A percentile compares a stretch with the other conserved stretches of the same genome.
Evolutionary conservation across 1,284 basidiomycete genomes (phyloP).

Genomic region (Leccinum solheimii): DNA sequence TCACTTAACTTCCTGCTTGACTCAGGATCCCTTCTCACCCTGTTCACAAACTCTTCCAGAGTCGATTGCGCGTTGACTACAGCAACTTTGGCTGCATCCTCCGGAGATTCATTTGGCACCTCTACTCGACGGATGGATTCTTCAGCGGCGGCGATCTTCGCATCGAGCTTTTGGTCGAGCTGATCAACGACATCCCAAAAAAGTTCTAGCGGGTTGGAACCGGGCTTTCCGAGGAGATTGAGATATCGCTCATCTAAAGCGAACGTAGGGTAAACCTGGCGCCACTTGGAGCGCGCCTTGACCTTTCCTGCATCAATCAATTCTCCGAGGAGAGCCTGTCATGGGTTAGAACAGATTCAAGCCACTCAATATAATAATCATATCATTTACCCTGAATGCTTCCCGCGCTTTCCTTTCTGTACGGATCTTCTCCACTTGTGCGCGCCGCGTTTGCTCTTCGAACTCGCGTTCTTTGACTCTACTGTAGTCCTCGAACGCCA

Average conservation of each 20-base stretch:
- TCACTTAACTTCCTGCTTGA: constrained; percentile 48
- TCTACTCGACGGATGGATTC: constrained; percentile 57
- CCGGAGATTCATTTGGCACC: constrained; percentile 30
- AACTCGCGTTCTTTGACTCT: constrained; percentile 85
- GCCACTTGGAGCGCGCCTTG: constrained; percentile 87
- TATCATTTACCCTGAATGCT: constrained; percentile 67
- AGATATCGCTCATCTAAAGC: constrained; percentile 80
- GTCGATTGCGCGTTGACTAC: constrained; percentile 56
- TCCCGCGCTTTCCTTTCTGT: constrained; percentile 86
- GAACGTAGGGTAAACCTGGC: constrained; percentile 79
- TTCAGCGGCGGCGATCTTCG: constrained; percentile 66
- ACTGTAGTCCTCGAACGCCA: constrained; percentile 90
- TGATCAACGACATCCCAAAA: constrained; percentile 94
- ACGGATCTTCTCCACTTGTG: constrained; percentile 80
- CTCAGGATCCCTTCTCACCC: constrained; percentile 56
- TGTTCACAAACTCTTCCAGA: constrained; percentile 57
- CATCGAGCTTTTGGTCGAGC: constrained; percentile 83
- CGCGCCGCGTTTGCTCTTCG: constrained; percentile 77
- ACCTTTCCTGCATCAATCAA: constrained; percentile 69
- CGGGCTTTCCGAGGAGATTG: constrained; percentile 85
- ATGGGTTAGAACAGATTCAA: constrained; percentile 6
- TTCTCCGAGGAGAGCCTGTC: constrained; percentile 69
- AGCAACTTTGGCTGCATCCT: constrained; percentile 34
- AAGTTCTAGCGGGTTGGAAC: constrained; percentile 91
- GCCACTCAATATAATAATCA: not conserved